Conservation (phyloP, 1,284 basidiomycete species). For the Ceratobasidium sp. region DNA sequence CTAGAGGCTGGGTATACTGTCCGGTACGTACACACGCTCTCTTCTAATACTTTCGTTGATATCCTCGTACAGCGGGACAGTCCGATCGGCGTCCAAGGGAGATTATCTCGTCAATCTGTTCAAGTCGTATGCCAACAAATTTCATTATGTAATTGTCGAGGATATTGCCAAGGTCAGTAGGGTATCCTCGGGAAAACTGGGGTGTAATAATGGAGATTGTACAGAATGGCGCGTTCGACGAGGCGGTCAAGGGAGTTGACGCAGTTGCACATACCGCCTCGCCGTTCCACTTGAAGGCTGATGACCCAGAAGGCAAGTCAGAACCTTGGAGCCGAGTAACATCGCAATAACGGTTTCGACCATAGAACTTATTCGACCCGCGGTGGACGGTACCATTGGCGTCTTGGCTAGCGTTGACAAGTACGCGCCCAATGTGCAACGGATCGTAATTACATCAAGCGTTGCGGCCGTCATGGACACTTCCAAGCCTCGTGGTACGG, state of each 20-base stretch:
- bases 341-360: conserved; percentile 47
- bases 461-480: conserved; percentile 58
- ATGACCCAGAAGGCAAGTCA: conserved; percentile 52
- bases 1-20: conserved; percentile 40
- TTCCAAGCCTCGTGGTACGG: conserved; percentile 39
- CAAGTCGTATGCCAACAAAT: conserved; percentile 51
- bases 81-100: conserved; percentile 53
- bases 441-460: conserved; percentile 70
- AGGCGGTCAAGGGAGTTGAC: conserved; percentile 48
- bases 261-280: conserved; percentile 48
- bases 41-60: neutral
- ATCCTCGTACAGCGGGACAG: conserved; percentile 45
- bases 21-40: conserved; percentile 32
- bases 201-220: neutral
- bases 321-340: neutral
- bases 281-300: conserved; percentile 46
- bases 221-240: conserved; percentile 47
- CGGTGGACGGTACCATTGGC: conserved; percentile 66
- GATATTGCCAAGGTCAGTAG: conserved; percentile 52
- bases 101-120: conserved; percentile 53
- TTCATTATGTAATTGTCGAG: conserved; percentile 56
- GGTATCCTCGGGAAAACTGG: neutral
- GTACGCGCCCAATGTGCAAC: conserved; percentile 59
- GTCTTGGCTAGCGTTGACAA: conserved; percentile 62
- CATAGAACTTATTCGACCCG: conserved; percentile 60